Evolutionary conservation across 106 monocot genomes (phyloP).

Genomic region (Acanthochlamys bracteata): DNA sequence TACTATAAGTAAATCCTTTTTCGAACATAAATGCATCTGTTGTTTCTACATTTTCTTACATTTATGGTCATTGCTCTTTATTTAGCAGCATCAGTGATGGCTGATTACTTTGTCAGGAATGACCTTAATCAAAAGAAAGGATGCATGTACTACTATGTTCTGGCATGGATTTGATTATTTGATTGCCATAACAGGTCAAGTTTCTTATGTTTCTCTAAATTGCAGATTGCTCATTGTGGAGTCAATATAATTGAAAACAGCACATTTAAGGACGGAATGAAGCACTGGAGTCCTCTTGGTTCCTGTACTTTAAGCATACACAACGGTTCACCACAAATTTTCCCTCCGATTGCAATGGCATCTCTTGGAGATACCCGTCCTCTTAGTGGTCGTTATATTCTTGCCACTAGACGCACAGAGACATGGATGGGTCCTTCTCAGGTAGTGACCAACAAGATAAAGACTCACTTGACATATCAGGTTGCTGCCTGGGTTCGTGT

Average conservation of each 20-base stretch:
- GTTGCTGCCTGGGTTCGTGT: slow-evolving; percentile 80
- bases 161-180: too few relatives aligned
- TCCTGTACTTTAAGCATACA: slow-evolving; percentile 48
- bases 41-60: too few relatives aligned
- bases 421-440: slow-evolving; percentile 97
- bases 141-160: too few relatives aligned
- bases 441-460: slow-evolving; percentile 53
- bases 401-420: slow-evolving; percentile 41
- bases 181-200: too few relatives aligned
- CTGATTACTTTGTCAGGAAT: too few relatives aligned
- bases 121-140: too few relatives aligned
- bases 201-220: too few relatives aligned
- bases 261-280: slow-evolving; percentile 45
- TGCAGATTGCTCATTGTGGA: slow-evolving; percentile 61
- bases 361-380: slow-evolving; percentile 26
- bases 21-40: too few relatives aligned
- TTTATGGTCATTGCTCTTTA: too few relatives aligned
- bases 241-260: slow-evolving; percentile 70
- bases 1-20: too few relatives aligned
- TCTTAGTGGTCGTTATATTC: slow-evolving; percentile 45
- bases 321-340: slow-evolving; percentile 36
- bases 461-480: slow-evolving; percentile 57
- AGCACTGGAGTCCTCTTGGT: slow-evolving; percentile 72
- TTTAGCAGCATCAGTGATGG: too few relatives aligned
- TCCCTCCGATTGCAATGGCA: slow-evolving; percentile 38